These are phyloP conservation scores for Novymonas esmeraldas DNA, from an alignment of 208 protist genomes.

Conservation along the genomic window DNA sequence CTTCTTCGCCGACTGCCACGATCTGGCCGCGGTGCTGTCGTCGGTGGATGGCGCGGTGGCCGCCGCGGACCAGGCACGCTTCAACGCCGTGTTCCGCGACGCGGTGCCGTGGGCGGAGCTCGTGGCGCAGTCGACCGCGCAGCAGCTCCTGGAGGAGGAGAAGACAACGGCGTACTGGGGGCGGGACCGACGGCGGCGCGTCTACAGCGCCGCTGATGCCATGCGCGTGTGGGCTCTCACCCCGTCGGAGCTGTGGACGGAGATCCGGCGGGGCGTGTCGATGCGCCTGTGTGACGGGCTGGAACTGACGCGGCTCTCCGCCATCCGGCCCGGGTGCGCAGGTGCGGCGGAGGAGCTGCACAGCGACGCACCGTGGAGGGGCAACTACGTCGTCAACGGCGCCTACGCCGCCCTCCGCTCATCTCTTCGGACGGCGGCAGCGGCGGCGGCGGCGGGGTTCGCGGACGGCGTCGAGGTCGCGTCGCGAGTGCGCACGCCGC, in stretches of 20 bases:
- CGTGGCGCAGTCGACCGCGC: conserved; percentile 4
- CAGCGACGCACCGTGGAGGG: conserved; percentile 12
- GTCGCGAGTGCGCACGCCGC: neutral
- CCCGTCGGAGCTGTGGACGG: conserved; percentile 19
- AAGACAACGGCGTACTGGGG: neutral
- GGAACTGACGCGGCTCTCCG: conserved; percentile 20
- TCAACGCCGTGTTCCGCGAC: conserved; percentile 29
- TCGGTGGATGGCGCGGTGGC: conserved; percentile 2
- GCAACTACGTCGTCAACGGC: conserved; percentile 31
- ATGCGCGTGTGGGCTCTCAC: conserved; percentile 22
- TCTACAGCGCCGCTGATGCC: conserved; percentile 34
- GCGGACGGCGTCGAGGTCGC: neutral
- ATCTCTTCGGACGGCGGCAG: neutral
- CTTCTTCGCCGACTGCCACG: conserved; percentile 5
- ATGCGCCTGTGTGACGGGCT: conserved; percentile 23
- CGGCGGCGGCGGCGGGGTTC: neutral
- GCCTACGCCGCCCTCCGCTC: conserved; percentile 24
- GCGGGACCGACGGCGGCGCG: neutral
- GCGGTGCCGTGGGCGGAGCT: conserved; percentile 18
- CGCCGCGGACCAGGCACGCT: conserved; percentile 23
- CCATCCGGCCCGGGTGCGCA: neutral
- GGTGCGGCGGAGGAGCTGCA: neutral
- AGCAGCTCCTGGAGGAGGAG: neutral
- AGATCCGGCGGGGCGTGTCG: conserved; percentile 16
- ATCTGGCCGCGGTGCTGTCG: conserved; percentile 22